phyloP scores from a whole-genome alignment of 2,329 filamentous ascomycete genomes.

The Torrubiella hemipterigena region DNA sequence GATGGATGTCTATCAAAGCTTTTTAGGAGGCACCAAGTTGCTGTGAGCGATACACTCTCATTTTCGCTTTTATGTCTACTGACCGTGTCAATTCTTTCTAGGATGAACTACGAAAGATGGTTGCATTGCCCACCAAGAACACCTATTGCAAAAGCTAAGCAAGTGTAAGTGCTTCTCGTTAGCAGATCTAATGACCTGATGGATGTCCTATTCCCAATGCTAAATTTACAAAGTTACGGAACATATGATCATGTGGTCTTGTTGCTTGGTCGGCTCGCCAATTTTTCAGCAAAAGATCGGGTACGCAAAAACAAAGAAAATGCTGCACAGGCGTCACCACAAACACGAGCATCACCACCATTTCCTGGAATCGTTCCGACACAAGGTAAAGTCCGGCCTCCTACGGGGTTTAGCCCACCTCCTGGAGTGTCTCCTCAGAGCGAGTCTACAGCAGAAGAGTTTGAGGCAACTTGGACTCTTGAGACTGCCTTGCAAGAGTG shows the following conservation, averaged over 20 bases:
- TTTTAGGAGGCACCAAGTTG: constrained; percentile 72
- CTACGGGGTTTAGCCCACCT: constrained; percentile 43
- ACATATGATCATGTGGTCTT: constrained; percentile 82
- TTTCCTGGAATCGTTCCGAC: constrained; percentile 47
- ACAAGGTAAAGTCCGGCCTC: constrained; percentile 34
- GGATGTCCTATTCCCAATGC: constrained; percentile 5
- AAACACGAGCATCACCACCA: constrained; percentile 21
- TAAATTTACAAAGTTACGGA: constrained; percentile 52
- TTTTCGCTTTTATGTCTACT: constrained; percentile 1
- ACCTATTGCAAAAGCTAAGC: constrained; percentile 63
- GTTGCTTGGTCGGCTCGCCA: constrained; percentile 64
- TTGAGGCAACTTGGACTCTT: constrained; percentile 52
- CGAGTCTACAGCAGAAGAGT: constrained; percentile 31
- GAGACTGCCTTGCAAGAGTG: constrained; percentile 67
- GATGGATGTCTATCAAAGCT: constrained; percentile 84
- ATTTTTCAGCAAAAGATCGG: constrained; percentile 69
- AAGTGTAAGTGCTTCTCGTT: constrained; percentile 39
- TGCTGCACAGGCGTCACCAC: constrained; percentile 23
- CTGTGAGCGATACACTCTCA: constrained; percentile 49
- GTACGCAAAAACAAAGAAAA: constrained; percentile 65
- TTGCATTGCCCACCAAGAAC: constrained; percentile 80
- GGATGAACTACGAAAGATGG: constrained; percentile 71
- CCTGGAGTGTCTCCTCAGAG: constrained; percentile 28
- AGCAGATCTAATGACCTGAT: neutral
- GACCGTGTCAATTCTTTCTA: too few species aligned